phyloP scores from a whole-genome alignment of 2,329 filamentous ascomycete genomes.

The Monosporascus sp. region DNA sequence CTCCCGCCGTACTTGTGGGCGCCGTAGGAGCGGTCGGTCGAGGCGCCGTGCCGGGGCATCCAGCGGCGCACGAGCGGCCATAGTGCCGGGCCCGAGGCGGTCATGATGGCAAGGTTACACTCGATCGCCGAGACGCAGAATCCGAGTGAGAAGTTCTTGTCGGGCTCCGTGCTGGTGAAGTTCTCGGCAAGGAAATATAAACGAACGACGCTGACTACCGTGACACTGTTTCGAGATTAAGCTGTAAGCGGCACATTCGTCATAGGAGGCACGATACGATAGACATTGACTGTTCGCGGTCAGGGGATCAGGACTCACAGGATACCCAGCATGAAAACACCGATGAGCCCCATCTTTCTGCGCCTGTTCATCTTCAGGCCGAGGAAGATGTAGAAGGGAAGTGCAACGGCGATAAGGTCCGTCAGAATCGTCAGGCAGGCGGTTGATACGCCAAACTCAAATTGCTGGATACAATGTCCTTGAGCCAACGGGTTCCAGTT shows the following conservation, averaged over 20 bases:
- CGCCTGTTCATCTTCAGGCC: slow-evolving; percentile 33
- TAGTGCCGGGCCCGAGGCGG: slow-evolving; percentile 33
- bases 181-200: slow-evolving; percentile 20
- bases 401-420: slow-evolving; percentile 31
- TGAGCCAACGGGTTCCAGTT: slow-evolving; percentile 28
- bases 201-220: slow-evolving; percentile 23
- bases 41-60: slow-evolving; percentile 20
- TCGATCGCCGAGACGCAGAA: slow-evolving; percentile 29
- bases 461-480: slow-evolving; percentile 25
- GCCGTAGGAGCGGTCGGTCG: slow-evolving; percentile 16
- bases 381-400: slow-evolving; percentile 38
- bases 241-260: neutral
- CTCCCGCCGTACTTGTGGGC: slow-evolving; percentile 10
- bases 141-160: slow-evolving; percentile 25
- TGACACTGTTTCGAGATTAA: slow-evolving; percentile 14
- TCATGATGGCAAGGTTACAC: slow-evolving; percentile 34
- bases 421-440: slow-evolving; percentile 33
- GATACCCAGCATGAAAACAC: slow-evolving; percentile 34
- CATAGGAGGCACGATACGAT: neutral
- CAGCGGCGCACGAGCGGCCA: slow-evolving; percentile 30
- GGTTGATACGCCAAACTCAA: slow-evolving; percentile 10
- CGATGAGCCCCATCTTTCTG: slow-evolving; percentile 32
- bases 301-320: slow-evolving; percentile 5
- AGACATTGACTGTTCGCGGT: neutral
- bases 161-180: slow-evolving; percentile 15